Conservation (phyloP, 371 early-diverging fungal genomes). For the Nematocida ausubeli region DNA sequence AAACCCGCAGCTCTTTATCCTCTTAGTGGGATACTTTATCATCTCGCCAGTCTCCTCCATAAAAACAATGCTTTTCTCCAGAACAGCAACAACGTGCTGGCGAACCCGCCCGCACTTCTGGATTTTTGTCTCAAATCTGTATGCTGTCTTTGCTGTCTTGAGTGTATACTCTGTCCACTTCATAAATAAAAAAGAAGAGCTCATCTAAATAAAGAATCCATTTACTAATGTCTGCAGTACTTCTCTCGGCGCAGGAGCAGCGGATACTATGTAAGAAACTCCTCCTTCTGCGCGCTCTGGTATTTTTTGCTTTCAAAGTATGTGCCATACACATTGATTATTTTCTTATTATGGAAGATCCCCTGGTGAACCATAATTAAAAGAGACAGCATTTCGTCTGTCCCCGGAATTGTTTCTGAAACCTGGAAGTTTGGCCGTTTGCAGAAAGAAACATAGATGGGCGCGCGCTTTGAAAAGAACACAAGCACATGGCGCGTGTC, state of each 20-base stretch:
- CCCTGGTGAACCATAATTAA: conserved; percentile 32
- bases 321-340: conserved; percentile 18
- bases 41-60: conserved; percentile 42
- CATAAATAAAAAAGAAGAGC: conserved; percentile 48
- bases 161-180: conserved; percentile 28
- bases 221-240: too few species aligned
- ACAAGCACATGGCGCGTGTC: background rate
- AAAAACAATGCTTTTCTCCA: conserved; percentile 28
- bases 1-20: background rate
- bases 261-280: too few species aligned
- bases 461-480: conserved; percentile 21
- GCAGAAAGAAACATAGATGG: conserved; percentile 21
- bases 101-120: background rate
- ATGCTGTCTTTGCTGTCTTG: background rate
- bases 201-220: background rate
- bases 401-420: background rate
- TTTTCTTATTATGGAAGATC: conserved; percentile 5
- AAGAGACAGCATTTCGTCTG: conserved; percentile 26
- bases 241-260: too few species aligned
- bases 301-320: conserved; percentile 2
- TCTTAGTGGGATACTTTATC: conserved; percentile 17
- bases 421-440: conserved; percentile 13
- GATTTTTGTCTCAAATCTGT: conserved; percentile 8
- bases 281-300: too few species aligned
- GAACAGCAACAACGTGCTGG: background rate